phyloP scores from a whole-genome alignment of 2,329 filamentous ascomycete genomes.

The Colletotrichum nymphaeae region DNA sequence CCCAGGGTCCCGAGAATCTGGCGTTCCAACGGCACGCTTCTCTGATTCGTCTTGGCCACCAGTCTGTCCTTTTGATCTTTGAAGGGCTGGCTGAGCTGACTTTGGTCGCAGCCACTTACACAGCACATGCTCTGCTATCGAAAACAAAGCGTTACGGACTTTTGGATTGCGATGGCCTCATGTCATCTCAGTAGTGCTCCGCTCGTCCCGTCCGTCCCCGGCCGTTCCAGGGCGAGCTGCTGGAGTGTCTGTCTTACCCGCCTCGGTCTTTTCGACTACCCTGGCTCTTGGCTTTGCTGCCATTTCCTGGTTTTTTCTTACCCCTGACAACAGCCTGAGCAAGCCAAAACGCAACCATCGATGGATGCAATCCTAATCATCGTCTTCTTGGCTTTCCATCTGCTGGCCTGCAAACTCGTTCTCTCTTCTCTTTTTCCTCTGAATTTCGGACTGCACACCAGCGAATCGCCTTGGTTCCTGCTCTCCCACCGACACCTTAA shows the following conservation, averaged over 20 bases:
- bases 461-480: slow-evolving; percentile 4
- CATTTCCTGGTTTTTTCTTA: background rate
- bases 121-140: background rate
- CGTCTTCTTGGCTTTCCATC: background rate
- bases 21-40: slow-evolving; percentile 32
- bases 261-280: slow-evolving; percentile 22
- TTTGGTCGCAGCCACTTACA: background rate
- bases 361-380: background rate
- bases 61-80: slow-evolving; percentile 1
- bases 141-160: background rate
- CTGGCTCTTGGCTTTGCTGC: slow-evolving; percentile 20
- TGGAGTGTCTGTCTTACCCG: slow-evolving; percentile 22
- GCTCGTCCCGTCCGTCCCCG: slow-evolving; percentile 19
- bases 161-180: slow-evolving; percentile 30
- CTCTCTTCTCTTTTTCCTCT: background rate
- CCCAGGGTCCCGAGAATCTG: slow-evolving; percentile 27
- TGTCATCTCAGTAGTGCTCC: slow-evolving; percentile 17
- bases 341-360: background rate
- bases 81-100: background rate
- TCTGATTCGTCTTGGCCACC: slow-evolving; percentile 31
- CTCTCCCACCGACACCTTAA: slow-evolving; percentile 15
- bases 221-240: slow-evolving; percentile 16
- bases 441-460: background rate
- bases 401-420: background rate
- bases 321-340: background rate